Evolutionary conservation across 2,329 filamentous ascomycete species (phyloP).

Genomic region (Fusarium graminum): DNA sequence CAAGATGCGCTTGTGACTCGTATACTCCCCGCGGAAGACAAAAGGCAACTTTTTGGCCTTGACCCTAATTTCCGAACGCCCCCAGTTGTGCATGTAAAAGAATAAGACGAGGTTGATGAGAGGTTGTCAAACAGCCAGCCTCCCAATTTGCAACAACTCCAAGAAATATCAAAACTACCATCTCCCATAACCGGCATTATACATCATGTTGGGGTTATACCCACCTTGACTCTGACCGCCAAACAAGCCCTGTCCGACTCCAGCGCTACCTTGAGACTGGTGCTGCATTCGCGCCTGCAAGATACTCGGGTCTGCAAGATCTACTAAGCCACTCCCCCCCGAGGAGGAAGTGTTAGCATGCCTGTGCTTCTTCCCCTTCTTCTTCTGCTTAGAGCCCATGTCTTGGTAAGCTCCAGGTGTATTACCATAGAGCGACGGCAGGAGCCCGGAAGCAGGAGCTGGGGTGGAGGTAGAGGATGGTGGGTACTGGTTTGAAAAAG

Average conservation of each 20-base stretch:
- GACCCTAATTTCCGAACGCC: constrained; percentile 51
- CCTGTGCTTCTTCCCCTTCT: constrained; percentile 99
- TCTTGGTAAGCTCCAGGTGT: constrained; percentile 91
- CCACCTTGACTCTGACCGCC: constrained; percentile 92
- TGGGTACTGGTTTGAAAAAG: constrained; percentile 89
- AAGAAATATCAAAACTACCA: constrained; percentile 65
- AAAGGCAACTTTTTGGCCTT: constrained; percentile 39
- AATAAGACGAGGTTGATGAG: constrained; percentile 41
- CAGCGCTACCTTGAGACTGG: constrained; percentile 82
- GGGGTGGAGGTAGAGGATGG: constrained; percentile 83
- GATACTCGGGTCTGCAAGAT: constrained; percentile 99
- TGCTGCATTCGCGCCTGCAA: constrained; percentile 97
- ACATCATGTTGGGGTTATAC: constrained; percentile 91
- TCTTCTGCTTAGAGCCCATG: constrained; percentile 96
- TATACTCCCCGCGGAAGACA: constrained; percentile 48
- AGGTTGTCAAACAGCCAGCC: constrained; percentile 44
- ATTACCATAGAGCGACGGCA: constrained; percentile 91
- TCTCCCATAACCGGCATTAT: constrained; percentile 76
- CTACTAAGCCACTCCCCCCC: constrained; percentile 98
- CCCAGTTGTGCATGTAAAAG: constrained; percentile 41
- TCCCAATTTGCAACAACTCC: constrained; percentile 36
- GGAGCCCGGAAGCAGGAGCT: constrained; percentile 90
- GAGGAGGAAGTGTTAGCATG: constrained; percentile 99
- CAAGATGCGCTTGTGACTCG: constrained; percentile 50
- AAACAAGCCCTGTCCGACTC: constrained; percentile 90